Percentiles rank a stretch among this genome's conserved stretches.
These are phyloP conservation scores for Mycena vitilis DNA, from an alignment of 768 basidiomycete genomes.

Conservation along the genomic window DNA sequence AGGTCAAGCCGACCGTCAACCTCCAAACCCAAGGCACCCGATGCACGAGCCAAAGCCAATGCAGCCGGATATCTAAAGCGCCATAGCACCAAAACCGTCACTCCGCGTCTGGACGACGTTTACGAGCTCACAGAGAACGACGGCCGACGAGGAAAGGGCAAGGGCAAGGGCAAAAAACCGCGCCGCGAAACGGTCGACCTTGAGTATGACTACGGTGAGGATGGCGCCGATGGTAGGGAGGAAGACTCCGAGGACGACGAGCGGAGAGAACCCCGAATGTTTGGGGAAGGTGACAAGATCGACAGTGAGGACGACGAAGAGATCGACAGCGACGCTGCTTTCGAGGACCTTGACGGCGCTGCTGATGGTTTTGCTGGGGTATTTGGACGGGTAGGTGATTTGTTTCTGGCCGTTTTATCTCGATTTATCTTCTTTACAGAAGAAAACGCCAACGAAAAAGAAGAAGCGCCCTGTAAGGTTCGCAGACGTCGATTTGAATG, in stretches of 20 bases:
- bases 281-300: slow-evolving; percentile 68
- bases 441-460: slow-evolving; percentile 41
- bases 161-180: slow-evolving; percentile 30
- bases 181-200: slow-evolving; percentile 29
- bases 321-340: slow-evolving; percentile 85
- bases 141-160: slow-evolving; percentile 24
- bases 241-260: slow-evolving; percentile 23
- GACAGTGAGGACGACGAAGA: slow-evolving; percentile 86
- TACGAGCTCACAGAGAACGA: slow-evolving; percentile 34
- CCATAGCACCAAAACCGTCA: slow-evolving; percentile 20
- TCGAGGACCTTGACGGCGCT: slow-evolving; percentile 75
- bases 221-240: slow-evolving; percentile 24
- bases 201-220: slow-evolving; percentile 35
- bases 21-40: slow-evolving; percentile 15
- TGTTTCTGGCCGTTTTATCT: slow-evolving; percentile 13
- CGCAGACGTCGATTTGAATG: slow-evolving; percentile 75
- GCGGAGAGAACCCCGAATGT: slow-evolving; percentile 51
- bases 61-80: slow-evolving; percentile 35
- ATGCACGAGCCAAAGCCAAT: slow-evolving; percentile 31
- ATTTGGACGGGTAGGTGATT: slow-evolving; percentile 56
- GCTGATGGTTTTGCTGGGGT: slow-evolving; percentile 83
- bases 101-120: slow-evolving; percentile 28
- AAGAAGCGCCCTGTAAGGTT: slow-evolving; percentile 53
- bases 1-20: slow-evolving; percentile 18
- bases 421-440: slow-evolving; percentile 22